Conservation (phyloP, 75 land plant species). For the Pinus tabuliformis region DNA sequence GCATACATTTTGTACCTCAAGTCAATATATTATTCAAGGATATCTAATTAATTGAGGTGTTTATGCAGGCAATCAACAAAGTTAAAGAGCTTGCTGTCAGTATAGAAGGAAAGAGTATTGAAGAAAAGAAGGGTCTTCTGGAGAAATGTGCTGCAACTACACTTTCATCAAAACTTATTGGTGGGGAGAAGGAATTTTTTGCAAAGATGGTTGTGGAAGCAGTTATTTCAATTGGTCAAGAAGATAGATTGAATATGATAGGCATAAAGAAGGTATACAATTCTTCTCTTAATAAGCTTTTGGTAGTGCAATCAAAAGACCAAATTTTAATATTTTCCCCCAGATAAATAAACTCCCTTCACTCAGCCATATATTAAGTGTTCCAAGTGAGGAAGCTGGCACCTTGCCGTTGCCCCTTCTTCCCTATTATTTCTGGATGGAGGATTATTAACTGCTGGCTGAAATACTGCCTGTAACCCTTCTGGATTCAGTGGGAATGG, state of each 20-base stretch:
- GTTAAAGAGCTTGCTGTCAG: constrained; percentile 85
- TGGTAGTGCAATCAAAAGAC: too few relatives aligned
- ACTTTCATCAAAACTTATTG: constrained; percentile 90
- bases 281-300: too few relatives aligned
- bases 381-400: too few relatives aligned
- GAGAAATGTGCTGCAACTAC: constrained; percentile 98
- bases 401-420: too few relatives aligned
- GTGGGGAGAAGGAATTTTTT: constrained; percentile 98
- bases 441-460: too few relatives aligned
- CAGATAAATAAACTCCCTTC: too few relatives aligned
- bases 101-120: constrained; percentile 92
- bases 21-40: not conserved
- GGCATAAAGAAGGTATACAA: constrained; percentile 91
- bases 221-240: constrained; percentile 80
- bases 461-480: too few relatives aligned
- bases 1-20: not conserved
- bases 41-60: not conserved
- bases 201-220: constrained; percentile 98
- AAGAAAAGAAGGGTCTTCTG: constrained; percentile 79
- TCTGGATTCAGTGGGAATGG: too few relatives aligned
- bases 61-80: constrained; percentile 71
- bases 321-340: too few relatives aligned
- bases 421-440: too few relatives aligned
- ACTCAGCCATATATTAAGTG: too few relatives aligned
- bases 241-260: constrained; percentile 87